Evolutionary conservation across 345 rosid genomes (phyloP), one percentile per base, ranked within the genome.

Genomic region (Camelina sativa): DNA sequence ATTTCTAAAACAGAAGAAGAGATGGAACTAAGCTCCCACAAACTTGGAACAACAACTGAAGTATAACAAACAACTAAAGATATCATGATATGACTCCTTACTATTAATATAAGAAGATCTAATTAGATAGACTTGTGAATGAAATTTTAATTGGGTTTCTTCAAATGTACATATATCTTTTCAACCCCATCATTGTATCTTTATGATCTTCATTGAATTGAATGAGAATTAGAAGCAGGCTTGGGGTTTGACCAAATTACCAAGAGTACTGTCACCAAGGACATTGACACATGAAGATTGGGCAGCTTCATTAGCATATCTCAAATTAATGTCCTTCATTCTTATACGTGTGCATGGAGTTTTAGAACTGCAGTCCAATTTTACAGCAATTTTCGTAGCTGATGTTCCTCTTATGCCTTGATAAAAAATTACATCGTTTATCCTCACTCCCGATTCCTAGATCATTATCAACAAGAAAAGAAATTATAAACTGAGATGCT

Each of bases 371-470:
- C 89, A 84, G 19, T 84, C 79, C 11, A 82, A 72, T 11, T 75
- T 84, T 40, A 85, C 58, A 22, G 82, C 61, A 0, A 79, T n/a
- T 4, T 80, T 32, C 1, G 88, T 79, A 0, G 86, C 76, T 0
- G 88, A 82, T 12, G 80, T 79, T 50, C 89, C 83, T 32, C 67
- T 67, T 51, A 85, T 85, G 2, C 41, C 71, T 71, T 76, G 53
- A 23, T 82, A 87, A 1, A 28, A 87, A 1, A 28, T 25, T 5
- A 85, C 59, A 57, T 84, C 72, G 0, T 46, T 77, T 37, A 84
- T 80, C 73, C 65, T 74, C 23, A 87, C 68, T 3, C 87, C 82
- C 0, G 84, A 82, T n/a, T 23, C 77, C 78, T 73, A 37, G 0
- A 30, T 51, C 60, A 9, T 51, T 51, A 35, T 66, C 11, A 38